These are phyloP conservation scores for Kwoniella europaea DNA, from an alignment of 768 basidiomycete genomes.

Conservation along the genomic window DNA sequence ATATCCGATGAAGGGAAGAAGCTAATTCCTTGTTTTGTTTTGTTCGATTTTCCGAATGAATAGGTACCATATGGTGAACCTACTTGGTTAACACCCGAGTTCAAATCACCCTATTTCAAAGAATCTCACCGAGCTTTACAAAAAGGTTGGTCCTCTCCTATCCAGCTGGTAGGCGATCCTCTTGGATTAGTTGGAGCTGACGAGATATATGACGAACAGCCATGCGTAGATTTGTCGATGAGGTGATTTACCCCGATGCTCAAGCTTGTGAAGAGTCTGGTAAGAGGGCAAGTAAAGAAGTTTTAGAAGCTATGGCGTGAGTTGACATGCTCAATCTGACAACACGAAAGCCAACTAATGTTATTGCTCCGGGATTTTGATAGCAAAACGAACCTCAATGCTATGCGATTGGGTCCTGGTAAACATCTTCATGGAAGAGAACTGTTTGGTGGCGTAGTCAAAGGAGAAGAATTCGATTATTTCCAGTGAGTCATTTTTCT, in stretches of 20 bases:
- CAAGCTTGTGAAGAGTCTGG: slow-evolving; percentile 80
- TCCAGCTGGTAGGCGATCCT: background rate
- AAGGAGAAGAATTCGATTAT: slow-evolving; percentile 85
- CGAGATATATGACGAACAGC: slow-evolving; percentile 56
- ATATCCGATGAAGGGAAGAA: too few species aligned
- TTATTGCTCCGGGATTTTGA: background rate
- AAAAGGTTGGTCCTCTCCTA: slow-evolving; percentile 38
- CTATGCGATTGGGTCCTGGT: slow-evolving; percentile 90
- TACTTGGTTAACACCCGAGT: slow-evolving; percentile 75
- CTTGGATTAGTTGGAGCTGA: background rate
- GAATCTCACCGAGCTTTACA: slow-evolving; percentile 65
- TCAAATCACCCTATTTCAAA: slow-evolving; percentile 76
- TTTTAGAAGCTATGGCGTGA: slow-evolving; percentile 83
- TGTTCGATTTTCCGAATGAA: background rate
- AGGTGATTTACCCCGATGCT: slow-evolving; percentile 74
- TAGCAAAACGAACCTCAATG: slow-evolving; percentile 76
- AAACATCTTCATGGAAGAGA: slow-evolving; percentile 80
- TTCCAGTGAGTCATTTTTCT: slow-evolving; percentile 71
- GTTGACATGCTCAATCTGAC: slow-evolving; percentile 41
- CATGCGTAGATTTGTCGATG: slow-evolving; percentile 71
- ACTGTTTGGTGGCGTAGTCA: slow-evolving; percentile 74
- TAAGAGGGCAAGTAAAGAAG: slow-evolving; percentile 77
- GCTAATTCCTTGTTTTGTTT: too few species aligned
- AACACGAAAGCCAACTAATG: background rate
- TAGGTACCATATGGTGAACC: slow-evolving; percentile 86